A percentile compares a stretch with the other conserved stretches of the same genome.
Evolutionary conservation across 1,284 basidiomycete genomes (phyloP).

Genomic region (Trametes versicolor): DNA sequence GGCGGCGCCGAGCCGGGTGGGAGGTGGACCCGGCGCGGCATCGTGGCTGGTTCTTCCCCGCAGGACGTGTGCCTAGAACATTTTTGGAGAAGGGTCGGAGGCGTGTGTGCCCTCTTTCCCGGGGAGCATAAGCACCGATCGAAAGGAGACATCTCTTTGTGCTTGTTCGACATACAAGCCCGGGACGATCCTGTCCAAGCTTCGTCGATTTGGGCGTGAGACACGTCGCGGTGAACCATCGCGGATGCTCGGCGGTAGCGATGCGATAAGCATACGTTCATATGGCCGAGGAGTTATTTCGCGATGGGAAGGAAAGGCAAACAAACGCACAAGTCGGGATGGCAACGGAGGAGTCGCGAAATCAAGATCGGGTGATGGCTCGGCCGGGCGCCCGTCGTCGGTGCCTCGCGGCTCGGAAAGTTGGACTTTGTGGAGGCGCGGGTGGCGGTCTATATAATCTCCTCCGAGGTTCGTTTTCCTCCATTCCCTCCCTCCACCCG

Average conservation of each 20-base stretch:
- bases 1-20: slow-evolving; percentile 1
- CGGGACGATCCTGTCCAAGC: not conserved
- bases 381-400: not conserved
- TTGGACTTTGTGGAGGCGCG: not conserved
- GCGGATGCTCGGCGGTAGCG: not conserved
- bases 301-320: not conserved
- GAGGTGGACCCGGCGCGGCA: not conserved
- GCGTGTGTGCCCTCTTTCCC: not conserved
- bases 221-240: not conserved
- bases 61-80: slow-evolving; percentile 1
- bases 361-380: not conserved
- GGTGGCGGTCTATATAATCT: not conserved
- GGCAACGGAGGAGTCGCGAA: too few relatives aligned
- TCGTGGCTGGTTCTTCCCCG: not conserved
- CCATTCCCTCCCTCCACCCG: not conserved
- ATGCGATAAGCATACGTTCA: too few relatives aligned
- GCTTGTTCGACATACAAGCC: not conserved
- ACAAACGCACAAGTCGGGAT: not conserved
- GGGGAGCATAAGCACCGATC: not conserved
- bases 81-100: not conserved
- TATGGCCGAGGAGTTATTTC: too few relatives aligned
- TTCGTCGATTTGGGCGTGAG: not conserved
- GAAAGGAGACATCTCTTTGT: not conserved
- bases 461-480: not conserved
- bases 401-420: not conserved